phyloP scores from a whole-genome alignment of 148 eudicot species.

The Chenopodium suecicum region DNA sequence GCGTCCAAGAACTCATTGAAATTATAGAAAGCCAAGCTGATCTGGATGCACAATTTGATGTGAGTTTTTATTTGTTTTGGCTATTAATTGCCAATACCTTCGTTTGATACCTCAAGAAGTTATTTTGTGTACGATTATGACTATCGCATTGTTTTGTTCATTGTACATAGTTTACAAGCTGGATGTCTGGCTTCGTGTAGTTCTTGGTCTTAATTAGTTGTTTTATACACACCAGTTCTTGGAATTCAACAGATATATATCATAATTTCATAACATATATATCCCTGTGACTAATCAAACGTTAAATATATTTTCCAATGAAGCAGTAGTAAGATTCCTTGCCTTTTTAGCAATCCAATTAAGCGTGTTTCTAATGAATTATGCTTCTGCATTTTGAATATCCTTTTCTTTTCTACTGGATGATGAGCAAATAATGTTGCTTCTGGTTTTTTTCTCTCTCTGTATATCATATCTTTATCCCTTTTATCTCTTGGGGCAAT shows the following conservation, averaged over 20 bases:
- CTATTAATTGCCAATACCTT: background rate
- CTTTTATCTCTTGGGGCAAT: background rate
- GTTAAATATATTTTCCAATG: background rate
- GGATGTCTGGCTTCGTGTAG: background rate
- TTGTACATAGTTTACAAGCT: background rate
- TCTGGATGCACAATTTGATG: slow-evolving; percentile 82
- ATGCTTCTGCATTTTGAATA: background rate
- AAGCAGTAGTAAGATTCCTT: background rate
- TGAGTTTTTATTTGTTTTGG: slow-evolving; percentile 32
- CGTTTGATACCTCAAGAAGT: background rate
- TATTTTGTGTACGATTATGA: background rate
- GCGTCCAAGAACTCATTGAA: slow-evolving; percentile 80
- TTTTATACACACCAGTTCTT: background rate
- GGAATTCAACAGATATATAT: background rate
- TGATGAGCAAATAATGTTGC: background rate
- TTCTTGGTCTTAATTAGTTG: background rate
- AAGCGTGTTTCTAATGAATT: background rate
- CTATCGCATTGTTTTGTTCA: background rate
- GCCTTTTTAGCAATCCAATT: background rate
- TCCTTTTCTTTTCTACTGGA: background rate
- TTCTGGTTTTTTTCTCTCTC: background rate
- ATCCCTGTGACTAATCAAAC: too few relatives aligned
- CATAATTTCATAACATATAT: too few relatives aligned
- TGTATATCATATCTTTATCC: background rate
- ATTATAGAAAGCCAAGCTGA: slow-evolving; percentile 96